Percentiles rank a stretch among this genome's conserved stretches.
Evolutionary conservation across 1,139 yeast genomes (phyloP).

Genomic region (Candida gigantensis): DNA sequence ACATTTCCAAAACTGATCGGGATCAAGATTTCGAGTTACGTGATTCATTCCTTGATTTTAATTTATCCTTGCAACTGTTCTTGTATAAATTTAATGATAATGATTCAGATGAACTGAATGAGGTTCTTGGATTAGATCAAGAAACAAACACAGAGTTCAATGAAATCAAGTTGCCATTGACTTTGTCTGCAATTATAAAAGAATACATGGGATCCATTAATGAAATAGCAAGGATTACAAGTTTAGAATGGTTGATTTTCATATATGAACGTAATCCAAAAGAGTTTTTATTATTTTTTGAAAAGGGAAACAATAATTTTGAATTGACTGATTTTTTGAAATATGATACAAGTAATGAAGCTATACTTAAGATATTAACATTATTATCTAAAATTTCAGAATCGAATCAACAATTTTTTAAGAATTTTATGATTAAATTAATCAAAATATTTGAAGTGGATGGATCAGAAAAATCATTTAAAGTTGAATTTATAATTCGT

Average conservation of each 20-base stretch:
- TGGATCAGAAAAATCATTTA: constrained; percentile 40
- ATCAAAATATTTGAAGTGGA: constrained; percentile 62
- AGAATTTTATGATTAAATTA: constrained; percentile 72
- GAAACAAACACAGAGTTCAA: constrained; percentile 45
- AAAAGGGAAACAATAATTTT: constrained; percentile 34
- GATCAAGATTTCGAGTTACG: constrained; percentile 43
- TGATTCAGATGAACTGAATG: constrained; percentile 17
- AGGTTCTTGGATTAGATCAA: constrained; percentile 34
- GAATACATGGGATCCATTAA: constrained; percentile 46
- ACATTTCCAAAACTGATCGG: constrained; percentile 38
- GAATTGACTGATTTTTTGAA: constrained; percentile 78
- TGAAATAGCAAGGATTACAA: constrained; percentile 80
- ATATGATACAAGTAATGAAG: constrained; percentile 86
- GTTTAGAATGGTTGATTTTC: constrained; percentile 88
- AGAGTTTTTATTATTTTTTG: constrained; percentile 51
- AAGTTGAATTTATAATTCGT: constrained; percentile 81
- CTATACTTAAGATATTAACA: constrained; percentile 74
- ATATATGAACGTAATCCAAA: constrained; percentile 74
- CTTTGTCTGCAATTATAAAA: constrained; percentile 36
- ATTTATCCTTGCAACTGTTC: constrained; percentile 35
- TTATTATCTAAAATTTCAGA: constrained; percentile 81
- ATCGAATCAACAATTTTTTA: constrained; percentile 77
- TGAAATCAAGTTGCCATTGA: constrained; percentile 38
- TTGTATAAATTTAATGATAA: constrained; percentile 30
- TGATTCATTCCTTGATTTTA: constrained; percentile 39